Base-by-base conservation (phyloP, 2,329 filamentous ascomycete genomes). In the Balansia obtecta region DNA sequence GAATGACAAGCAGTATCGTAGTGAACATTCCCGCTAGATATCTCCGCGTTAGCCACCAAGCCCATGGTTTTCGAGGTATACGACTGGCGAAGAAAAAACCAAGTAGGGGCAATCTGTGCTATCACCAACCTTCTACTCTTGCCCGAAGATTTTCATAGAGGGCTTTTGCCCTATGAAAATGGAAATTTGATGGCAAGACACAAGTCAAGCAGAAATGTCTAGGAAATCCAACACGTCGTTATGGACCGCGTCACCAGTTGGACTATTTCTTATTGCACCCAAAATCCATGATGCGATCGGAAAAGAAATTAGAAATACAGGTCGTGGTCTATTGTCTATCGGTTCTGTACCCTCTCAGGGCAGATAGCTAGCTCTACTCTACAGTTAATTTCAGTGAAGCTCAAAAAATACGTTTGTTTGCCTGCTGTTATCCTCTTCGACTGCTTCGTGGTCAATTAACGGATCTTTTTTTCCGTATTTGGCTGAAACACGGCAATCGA, bases 31-130 rank as follows among this genome's bases (percentile, higher is more conserved):
- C 71, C 86, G 87, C 87, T 82, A 85, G 72, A 80, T 88, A 95
- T 95, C 88, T 85, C 86, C 87, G 83, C 82, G 80, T 83, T 76
- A 79, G 83, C 80, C 85, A 75, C 71, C 62, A 60, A 70, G 60
- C 69, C 74, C 63, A 84, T 88, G 86, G 83, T 81, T 85, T 77
- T 80, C 80, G 81, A 88, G 88, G 84, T 95, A 95, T 82, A 95
- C 86, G 82, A 81, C 79, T 90, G 80, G 88, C 88, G 86, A 76
- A 95, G 76, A 95, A 69, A 61, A 76, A 93, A 70, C 63, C 65
- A 60, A 67, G 68, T 63, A 64, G 63, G 61, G 67, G 65, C 60
- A 60, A 64, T 56, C 57, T 60, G 63, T 66, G 50, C 32, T 73
- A 68, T 77, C 71, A 78, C 70, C 63, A 67, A 59, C 72, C 69